Evolutionary conservation across 176 grass and related monocot genomes (phyloP).

Genomic region (Lolium perenne): DNA sequence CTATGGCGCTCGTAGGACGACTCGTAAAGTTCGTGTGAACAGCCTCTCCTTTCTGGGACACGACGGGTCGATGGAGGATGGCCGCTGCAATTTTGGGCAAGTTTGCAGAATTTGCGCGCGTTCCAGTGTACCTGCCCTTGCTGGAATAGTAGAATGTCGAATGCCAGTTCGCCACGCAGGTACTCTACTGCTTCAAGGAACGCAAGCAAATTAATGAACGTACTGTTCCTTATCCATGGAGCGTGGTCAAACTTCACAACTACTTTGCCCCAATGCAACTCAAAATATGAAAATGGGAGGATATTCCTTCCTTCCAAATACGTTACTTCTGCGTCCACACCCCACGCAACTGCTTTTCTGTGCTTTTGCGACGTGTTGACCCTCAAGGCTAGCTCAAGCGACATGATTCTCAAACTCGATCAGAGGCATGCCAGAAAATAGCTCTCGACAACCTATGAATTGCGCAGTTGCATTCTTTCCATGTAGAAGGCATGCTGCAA

Average conservation of each 20-base stretch:
- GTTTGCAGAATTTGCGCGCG: not conserved
- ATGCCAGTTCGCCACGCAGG: not conserved
- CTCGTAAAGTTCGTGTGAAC: constrained; percentile 14
- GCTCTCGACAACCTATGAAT: no score
- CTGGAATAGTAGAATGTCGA: not conserved
- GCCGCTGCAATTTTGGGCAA: not conserved
- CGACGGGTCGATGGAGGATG: not conserved
- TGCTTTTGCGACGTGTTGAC: not conserved
- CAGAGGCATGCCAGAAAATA: no score
- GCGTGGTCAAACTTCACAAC: not conserved
- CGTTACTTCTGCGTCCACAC: not conserved
- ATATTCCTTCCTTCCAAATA: not conserved
- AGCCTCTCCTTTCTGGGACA: constrained; percentile 4
- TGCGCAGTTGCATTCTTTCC: no score
- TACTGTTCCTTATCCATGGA: not conserved
- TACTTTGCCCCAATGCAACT: not conserved
- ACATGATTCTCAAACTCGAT: no score
- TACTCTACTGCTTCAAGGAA: constrained; percentile 18
- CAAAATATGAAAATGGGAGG: not conserved
- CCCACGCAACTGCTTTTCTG: not conserved
- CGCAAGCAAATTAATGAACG: not conserved
- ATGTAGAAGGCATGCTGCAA: no score
- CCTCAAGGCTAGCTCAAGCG: no score
- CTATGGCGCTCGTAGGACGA: no score
- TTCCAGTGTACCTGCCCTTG: not conserved